Percentiles rank a stretch among this genome's conserved stretches.
phyloP scores from a whole-genome alignment of 768 basidiomycete species.

The Rhodosporidiobolus odoratus region DNA sequence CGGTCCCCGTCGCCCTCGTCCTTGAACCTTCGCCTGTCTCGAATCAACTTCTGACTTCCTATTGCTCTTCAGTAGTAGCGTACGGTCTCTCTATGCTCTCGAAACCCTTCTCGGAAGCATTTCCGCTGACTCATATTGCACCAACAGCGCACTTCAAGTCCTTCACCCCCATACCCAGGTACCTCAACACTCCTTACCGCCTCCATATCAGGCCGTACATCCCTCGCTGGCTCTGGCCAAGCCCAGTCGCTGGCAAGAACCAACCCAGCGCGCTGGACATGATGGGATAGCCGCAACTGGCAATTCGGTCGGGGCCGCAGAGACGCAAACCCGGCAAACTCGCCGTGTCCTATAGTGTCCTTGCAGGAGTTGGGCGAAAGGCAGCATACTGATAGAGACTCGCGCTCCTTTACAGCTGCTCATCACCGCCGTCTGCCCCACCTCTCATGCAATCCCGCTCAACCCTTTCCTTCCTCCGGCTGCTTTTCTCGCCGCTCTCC shows the following conservation, averaged over 20 bases:
- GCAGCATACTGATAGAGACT: background rate
- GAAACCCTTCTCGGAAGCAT: too few species aligned
- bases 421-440: slow-evolving; percentile 24
- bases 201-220: too few species aligned
- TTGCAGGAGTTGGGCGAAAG: too few species aligned
- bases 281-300: too few species aligned
- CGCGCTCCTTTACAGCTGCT: slow-evolving; percentile 5
- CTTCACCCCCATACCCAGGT: background rate
- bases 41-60: slow-evolving; percentile 5
- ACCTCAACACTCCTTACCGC: background rate
- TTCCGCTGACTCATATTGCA: background rate
- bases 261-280: too few species aligned
- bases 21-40: background rate
- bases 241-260: too few species aligned
- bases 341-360: too few species aligned
- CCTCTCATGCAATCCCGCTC: slow-evolving; percentile 29
- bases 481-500: slow-evolving; percentile 33
- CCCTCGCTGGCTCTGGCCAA: too few species aligned
- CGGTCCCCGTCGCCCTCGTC: slow-evolving; percentile 26
- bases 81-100: background rate
- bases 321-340: too few species aligned
- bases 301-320: too few species aligned
- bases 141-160: slow-evolving; percentile 2
- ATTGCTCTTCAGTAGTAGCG: slow-evolving; percentile 10
- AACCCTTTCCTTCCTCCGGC: slow-evolving; percentile 35